Conservation (phyloP, 2,329 filamentous ascomycete genomes). For the Hypoxylon sp. region DNA sequence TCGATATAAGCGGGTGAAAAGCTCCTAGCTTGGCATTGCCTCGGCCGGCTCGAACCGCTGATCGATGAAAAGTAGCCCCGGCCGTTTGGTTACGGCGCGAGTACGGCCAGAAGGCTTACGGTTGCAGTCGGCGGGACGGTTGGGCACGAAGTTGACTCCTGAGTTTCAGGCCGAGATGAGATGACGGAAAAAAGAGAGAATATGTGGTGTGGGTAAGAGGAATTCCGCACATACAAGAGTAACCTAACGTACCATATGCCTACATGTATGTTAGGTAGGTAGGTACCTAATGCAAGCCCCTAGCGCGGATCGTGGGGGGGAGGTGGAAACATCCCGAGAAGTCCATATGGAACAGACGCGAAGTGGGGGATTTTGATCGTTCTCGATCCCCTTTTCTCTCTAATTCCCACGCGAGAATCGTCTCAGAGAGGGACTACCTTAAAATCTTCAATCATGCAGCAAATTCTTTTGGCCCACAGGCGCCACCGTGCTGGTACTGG, state of each 20-base stretch:
- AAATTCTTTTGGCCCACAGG: constrained; percentile 24
- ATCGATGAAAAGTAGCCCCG: too few relatives aligned
- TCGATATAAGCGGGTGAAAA: constrained; percentile 16
- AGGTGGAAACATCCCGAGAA: constrained; percentile 35
- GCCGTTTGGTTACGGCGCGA: constrained; percentile 25
- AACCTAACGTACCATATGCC: too few relatives aligned
- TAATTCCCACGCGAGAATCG: constrained; percentile 21
- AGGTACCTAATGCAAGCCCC: constrained; percentile 29
- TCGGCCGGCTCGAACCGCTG: constrained; percentile 26
- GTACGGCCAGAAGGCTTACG: constrained; percentile 17
- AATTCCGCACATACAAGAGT: constrained; percentile 36
- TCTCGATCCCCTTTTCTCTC: constrained; percentile 22
- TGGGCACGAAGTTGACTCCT: constrained; percentile 33
- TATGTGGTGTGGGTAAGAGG: constrained; percentile 16
- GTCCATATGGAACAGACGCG: constrained; percentile 10
- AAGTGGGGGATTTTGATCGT: constrained; percentile 37
- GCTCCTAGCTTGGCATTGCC: constrained; percentile 35
- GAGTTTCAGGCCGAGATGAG: constrained; percentile 29
- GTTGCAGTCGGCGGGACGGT: constrained; percentile 32
- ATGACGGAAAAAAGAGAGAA: constrained; percentile 7
- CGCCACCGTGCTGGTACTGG: constrained; percentile 36
- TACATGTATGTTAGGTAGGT: too few relatives aligned
- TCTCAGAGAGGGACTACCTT: constrained; percentile 5
- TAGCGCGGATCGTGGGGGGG: constrained; percentile 38
- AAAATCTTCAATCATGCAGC: constrained; percentile 24